Base-by-base conservation (phyloP, 2,329 filamentous ascomycete species). In the Colletotrichum sublineola region DNA sequence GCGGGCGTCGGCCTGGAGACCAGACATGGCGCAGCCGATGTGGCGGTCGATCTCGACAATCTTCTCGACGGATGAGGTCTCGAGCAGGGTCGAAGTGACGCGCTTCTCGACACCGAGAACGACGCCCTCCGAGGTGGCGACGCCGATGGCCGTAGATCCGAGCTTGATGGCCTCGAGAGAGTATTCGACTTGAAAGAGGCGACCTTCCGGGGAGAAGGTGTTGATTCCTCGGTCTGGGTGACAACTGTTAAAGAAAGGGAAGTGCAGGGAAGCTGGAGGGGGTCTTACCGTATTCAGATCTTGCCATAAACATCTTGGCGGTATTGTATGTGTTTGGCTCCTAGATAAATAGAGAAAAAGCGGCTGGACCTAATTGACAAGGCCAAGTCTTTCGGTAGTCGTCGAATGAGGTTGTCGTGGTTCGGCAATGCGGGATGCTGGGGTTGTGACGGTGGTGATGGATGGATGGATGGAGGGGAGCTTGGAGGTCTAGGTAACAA, bases 141-240 rank as follows among this genome's bases (percentile, higher is more conserved):
- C 95, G 79, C 96, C 96, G 86, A 99, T 99, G 81, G 96, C 96
- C 78, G 96, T 99, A 79, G 94, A 97, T 78, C 96, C 96, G 77
- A 98, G 94, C 89, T 99, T 99, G 91, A 99, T 99, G 85, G 96
- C 96, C 88, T 99, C 96, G 84, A 99, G 93, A 73, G 96, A 98
- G 91, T 99, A 99, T 93, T 99, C 96, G 88, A 99, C 96, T 88
- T 99, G 96, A 90, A 99, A 99, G 84, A 99, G 94, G 85, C 96
- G 96, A 81, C 96, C 96, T 90, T 99, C 96, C 74, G 96, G 96
- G 79, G 96, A 99, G 91, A 99, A 99, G 90, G 96, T 99, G 90
- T 31, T n/a, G 68, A 75, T 75, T 60, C 74, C 74, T 29, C 64
- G 72, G 63, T 31, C 63, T 62, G 58, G 44, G 75, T 70, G 58